These are phyloP conservation scores for Candida fluviatilis DNA, from an alignment of 805 yeast genomes.

Conservation along the genomic window DNA sequence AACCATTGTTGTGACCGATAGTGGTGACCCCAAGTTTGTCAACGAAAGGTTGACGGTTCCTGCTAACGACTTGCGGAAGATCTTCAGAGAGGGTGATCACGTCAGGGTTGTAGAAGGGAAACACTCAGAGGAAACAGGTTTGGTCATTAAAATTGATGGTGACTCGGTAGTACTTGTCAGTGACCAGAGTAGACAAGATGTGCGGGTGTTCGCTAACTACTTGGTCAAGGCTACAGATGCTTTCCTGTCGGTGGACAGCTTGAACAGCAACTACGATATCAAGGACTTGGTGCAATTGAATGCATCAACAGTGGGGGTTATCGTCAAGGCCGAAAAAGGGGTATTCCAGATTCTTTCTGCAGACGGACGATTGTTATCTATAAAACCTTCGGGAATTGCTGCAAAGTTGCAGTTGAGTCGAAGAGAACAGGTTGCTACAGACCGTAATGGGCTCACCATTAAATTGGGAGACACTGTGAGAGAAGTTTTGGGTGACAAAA, in stretches of 20 bases:
- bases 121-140: slow-evolving; percentile 90
- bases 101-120: slow-evolving; percentile 90
- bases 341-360: slow-evolving; percentile 75
- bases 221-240: slow-evolving; percentile 90
- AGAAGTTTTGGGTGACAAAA: slow-evolving; percentile 61
- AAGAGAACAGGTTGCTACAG: slow-evolving; percentile 81
- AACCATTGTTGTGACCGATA: slow-evolving; percentile 45
- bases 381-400: slow-evolving; percentile 79
- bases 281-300: slow-evolving; percentile 88
- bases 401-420: slow-evolving; percentile 62
- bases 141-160: slow-evolving; percentile 76
- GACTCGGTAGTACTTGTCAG: slow-evolving; percentile 88
- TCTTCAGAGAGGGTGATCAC: slow-evolving; percentile 89
- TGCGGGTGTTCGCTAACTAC: slow-evolving; percentile 90
- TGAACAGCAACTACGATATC: slow-evolving; percentile 75
- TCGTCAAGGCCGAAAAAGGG: slow-evolving; percentile 86
- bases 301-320: slow-evolving; percentile 82
- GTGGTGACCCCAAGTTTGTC: slow-evolving; percentile 53
- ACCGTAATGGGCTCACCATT: slow-evolving; percentile 77
- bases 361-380: slow-evolving; percentile 69
- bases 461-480: slow-evolving; percentile 90
- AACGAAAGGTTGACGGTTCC: slow-evolving; percentile 76
- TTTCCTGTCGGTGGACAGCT: slow-evolving; percentile 49
- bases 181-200: slow-evolving; percentile 83
- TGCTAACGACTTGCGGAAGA: slow-evolving; percentile 73